Base-by-base conservation (phyloP, 2,329 filamentous ascomycete genomes). In the Phialemonium atrogriseum region DNA sequence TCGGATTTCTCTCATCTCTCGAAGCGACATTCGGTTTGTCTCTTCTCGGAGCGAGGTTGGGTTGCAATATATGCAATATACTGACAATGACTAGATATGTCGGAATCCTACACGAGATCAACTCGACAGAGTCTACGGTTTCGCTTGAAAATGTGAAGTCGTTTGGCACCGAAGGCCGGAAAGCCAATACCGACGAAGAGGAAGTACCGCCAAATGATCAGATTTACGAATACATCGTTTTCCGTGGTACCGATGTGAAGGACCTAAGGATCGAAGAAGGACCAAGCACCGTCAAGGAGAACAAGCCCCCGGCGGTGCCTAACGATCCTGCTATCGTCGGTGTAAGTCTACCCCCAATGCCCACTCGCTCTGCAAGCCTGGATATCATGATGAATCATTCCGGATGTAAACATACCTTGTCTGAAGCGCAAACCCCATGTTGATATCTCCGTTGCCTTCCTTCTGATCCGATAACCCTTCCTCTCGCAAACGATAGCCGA, bases 361-460 rank as follows among this genome's bases (percentile, higher is more conserved):
- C 19, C 30, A 24, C 18, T 9, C 15, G 10, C 23, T 27, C 27
- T 11, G 11, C 27, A 30, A 17, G 27, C 17, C 18, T 14, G 31
- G 29, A 29, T 34, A 35, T 48, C 50, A 77, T 94, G 88, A 94
- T 86, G 84, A 93, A 91, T 65, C 65, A 94, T 84, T 81, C 73
- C 87, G 88, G 88, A 94, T 94, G 85, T 91, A 85, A 94, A 93
- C 62, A 64, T 72, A 70, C 75, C 68, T 74, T 75, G 72, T 77
- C 80, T 81, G 83, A 83, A 83, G 86, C 86, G 87, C 87, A 94
- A 79, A 81, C 68, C 46, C 73, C 73, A 68, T 94, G 88, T 94
- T 80, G 88, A 94, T 77, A 80, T 83, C 80, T 94, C 88, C 87
- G 88, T 94, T 95, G 88, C 87, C 88, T 95, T 95, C 88, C 88